Percentiles rank a stretch among this genome's conserved stretches.
Conservation (phyloP, 2,329 filamentous ascomycete species). For the Myriosclerotinia curreyana region DNA sequence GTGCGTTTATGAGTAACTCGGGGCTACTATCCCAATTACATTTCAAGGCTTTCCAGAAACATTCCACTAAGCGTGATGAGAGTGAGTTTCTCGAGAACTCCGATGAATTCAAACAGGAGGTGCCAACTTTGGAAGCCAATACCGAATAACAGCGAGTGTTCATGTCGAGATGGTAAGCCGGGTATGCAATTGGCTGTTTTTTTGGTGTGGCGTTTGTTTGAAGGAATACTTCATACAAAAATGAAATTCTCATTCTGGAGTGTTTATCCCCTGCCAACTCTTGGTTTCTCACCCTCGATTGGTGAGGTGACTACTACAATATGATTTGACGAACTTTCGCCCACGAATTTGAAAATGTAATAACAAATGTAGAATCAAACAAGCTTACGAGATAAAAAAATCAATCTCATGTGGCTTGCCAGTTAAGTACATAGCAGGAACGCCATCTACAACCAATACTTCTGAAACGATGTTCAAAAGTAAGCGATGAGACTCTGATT, state of each 20-base stretch:
- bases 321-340: neutral
- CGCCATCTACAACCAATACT: neutral
- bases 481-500: neutral
- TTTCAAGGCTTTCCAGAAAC: neutral
- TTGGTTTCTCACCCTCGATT: neutral
- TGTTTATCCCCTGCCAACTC: neutral
- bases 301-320: neutral
- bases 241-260: neutral
- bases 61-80: neutral
- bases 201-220: neutral
- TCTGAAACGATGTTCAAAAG: neutral
- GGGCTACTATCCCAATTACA: neutral
- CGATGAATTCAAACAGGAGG: neutral
- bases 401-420: neutral
- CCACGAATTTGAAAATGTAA: no score
- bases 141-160: no score
- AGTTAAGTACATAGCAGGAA: neutral
- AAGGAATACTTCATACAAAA: neutral
- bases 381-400: neutral
- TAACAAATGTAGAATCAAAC: neutral
- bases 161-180: neutral
- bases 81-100: neutral
- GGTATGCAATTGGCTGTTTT: neutral
- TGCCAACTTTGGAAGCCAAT: neutral
- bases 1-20: neutral